A percentile compares a stretch with the other conserved stretches of the same genome.
Conservation (phyloP, 129 eudicot species). For the Flaveria sonorensis region DNA sequence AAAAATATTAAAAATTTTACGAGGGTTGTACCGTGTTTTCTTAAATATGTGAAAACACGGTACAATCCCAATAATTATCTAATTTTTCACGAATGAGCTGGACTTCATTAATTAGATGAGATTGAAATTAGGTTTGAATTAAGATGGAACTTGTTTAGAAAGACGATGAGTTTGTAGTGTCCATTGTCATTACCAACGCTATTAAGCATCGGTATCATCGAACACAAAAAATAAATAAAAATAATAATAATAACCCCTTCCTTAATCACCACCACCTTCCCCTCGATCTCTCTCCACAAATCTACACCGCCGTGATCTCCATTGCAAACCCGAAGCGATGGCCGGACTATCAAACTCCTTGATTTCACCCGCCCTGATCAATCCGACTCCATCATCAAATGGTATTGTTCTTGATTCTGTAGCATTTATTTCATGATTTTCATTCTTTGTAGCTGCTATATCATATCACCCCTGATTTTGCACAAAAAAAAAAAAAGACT, state of each 20-base stretch:
- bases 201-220: conserved; percentile 40
- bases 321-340: conserved; percentile 35
- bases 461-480: too few relatives aligned
- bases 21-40: too few relatives aligned
- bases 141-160: neutral
- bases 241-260: too few relatives aligned
- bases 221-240: conserved; percentile 2
- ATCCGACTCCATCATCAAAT: conserved; percentile 38
- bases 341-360: conserved; percentile 50
- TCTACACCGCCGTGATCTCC: conserved; percentile 12
- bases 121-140: too few relatives aligned
- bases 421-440: conserved; percentile 14
- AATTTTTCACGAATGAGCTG: too few relatives aligned
- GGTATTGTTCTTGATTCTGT: conserved; percentile 29
- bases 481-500: too few relatives aligned
- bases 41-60: too few relatives aligned
- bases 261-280: conserved; percentile 25
- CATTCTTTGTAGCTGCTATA: too few relatives aligned
- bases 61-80: too few relatives aligned
- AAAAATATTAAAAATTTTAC: too few relatives aligned
- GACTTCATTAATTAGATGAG: too few relatives aligned
- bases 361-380: neutral
- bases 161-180: neutral
- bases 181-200: conserved; percentile 27
- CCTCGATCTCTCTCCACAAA: too few relatives aligned